Evolutionary conservation across 371 early-diverging fungal species (phyloP), one percentile per base, ranked within the genome.

Genomic region (Saksenaea oblongispora): DNA sequence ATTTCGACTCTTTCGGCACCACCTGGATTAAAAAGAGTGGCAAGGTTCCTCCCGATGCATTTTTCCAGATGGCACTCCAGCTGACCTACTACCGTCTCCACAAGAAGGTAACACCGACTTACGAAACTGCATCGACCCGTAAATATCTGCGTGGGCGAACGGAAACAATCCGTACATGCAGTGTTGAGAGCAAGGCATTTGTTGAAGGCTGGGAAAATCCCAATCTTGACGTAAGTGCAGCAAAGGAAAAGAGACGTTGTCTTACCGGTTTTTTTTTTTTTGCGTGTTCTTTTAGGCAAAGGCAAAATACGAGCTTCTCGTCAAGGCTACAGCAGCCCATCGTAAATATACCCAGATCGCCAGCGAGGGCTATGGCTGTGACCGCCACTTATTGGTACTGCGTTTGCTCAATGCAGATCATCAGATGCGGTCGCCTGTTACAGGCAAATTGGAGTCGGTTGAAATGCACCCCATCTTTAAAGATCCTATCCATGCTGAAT

Each of bases 21-120:
- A 28, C 42, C 11, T 74, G 78, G 78, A 86, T 94, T 64, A 94
- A 93, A 67, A 84, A 84, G 55, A 64, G 69, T 18, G 92, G 89
- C 53, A 86, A 88, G 54, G 71, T 89, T 5, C 81, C 91, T 13
- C 95, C 96, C 1, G 96, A 96, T 70, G 95, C 95, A 0, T 96
- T 84, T 73, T 79, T 88, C 35, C 96, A 97, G 76, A 89, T 97
- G 87, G 89, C 87, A 0, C 63, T 96, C 27, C 96, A 96, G 74
- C 72, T 95, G 0, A 86, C 92, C 5, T 95, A 90, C 78, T 90
- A 85, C 73, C 88, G 89, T 55, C 62, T 91, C 10, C 91, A 94
- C 65, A 73, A 82, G 9, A 63, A 73, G 22, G 72, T 82, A 24
- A 84, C 85, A 2, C 72, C 93, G 0, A 92, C 92, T 4, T 95